Evolutionary conservation across 139 green algal genomes (phyloP).

Genomic region (Volvox reticuliferus): DNA sequence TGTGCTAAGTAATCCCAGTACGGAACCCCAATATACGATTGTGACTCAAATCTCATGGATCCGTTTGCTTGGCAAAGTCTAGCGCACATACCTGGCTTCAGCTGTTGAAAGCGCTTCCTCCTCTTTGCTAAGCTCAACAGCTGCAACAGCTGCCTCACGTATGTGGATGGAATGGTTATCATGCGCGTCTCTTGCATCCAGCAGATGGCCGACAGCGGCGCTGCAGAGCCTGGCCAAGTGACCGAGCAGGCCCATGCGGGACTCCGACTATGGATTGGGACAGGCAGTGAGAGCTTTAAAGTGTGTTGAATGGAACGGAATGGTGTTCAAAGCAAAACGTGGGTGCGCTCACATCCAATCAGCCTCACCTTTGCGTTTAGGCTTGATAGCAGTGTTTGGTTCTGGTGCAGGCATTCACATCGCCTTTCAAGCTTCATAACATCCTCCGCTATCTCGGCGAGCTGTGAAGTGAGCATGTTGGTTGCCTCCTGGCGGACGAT

Average conservation of each 20-base stretch:
- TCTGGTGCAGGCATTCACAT: not conserved
- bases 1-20: no score
- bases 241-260: constrained; percentile 3
- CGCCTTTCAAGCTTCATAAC: not conserved
- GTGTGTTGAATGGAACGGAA: no score
- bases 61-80: no score
- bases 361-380: constrained; percentile 21
- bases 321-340: not conserved
- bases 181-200: constrained; percentile 12
- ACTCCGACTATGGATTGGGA: constrained; percentile 2
- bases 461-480: not conserved
- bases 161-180: not conserved
- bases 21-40: no score
- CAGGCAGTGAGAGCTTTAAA: not conserved
- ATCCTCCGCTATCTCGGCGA: constrained; percentile 5
- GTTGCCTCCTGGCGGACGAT: not conserved
- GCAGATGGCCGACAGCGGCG: not conserved
- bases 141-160: not conserved
- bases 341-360: not conserved
- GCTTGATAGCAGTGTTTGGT: not conserved
- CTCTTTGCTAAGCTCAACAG: not conserved
- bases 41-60: no score
- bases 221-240: constrained; percentile 24
- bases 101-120: not conserved
- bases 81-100: not conserved